Base-by-base conservation (phyloP, 2,329 filamentous ascomycete species). In the Dendryphion nanum region DNA sequence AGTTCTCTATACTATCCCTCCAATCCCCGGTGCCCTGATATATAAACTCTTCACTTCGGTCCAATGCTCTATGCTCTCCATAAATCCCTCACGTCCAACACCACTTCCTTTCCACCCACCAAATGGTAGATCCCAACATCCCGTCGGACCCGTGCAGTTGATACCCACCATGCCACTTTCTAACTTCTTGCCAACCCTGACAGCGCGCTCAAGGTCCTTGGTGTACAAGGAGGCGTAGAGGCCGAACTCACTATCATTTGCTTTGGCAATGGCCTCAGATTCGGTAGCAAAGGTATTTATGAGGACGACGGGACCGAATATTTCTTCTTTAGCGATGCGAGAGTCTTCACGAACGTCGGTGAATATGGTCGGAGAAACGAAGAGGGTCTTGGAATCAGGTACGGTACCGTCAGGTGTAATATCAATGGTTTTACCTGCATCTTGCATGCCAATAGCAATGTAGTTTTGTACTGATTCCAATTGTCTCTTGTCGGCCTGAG, bases 281-380 rank as follows among this genome's bases (percentile, higher is more conserved):
- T 68, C 63, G 1, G 55, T 58, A 15, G 42, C 42, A 47, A 69
- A 68, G 0, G 56, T 57, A 47, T 61, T 59, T 26, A 68, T 58
- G 12, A 55, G 42, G n/a, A 64, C 57, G 4, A 68, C 61, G 1
- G 67, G 61, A 4, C 66, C 64, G 35, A 69, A 67, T 12, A 68
- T 59, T 42, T 69, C 64, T 36, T 66, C 54, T 19, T 50, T 60
- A 16, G 55, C 47, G 14, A 65, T 55, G 20, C 50, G 64, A 2
- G 68, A 62, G 20, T 66, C 53, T 44, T 72, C 68, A 10, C 68
- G 61, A 4, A 67, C 60, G 34, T 71, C 53, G n/a, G 65, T 51
- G 55, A 75, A 75, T 29, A 76, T 67, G 10, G 70, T 70, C 2
- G 73, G 72, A 39, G 67, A 61, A 17, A 76, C 59, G 44, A 70